Evolutionary conservation across 768 basidiomycete species (phyloP).

Genomic region (Tylopilus intermedius): DNA sequence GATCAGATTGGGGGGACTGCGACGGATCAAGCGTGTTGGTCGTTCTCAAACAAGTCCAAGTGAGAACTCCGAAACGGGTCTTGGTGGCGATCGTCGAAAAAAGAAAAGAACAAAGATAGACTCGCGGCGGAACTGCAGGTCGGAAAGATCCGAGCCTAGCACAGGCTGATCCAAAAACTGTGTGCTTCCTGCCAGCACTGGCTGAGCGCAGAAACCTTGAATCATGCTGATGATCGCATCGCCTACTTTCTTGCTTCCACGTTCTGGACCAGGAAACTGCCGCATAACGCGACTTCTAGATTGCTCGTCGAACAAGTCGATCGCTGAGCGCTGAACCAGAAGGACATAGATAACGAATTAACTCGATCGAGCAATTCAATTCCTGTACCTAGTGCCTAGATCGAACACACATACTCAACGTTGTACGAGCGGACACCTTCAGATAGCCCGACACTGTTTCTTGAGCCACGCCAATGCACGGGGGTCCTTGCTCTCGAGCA

Average conservation of each 20-base stretch:
- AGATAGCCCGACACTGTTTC: constrained; percentile 16
- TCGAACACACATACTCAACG: background rate
- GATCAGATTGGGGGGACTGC: no score
- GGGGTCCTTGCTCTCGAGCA: constrained; percentile 42
- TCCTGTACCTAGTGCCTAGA: background rate
- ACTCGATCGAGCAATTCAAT: background rate
- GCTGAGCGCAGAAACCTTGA: no score
- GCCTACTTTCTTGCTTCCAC: background rate
- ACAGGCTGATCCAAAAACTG: no score
- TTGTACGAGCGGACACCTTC: background rate
- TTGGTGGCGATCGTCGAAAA: no score
- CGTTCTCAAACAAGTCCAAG: no score
- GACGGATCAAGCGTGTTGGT: no score
- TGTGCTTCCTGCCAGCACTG: no score
- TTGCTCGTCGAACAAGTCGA: background rate
- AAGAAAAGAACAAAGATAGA: no score
- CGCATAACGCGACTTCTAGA: background rate
- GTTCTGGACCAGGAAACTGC: background rate
- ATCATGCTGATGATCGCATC: background rate
- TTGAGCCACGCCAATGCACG: constrained; percentile 25
- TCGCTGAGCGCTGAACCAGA: background rate
- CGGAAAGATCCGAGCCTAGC: no score
- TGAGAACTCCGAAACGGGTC: no score
- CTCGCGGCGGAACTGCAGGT: no score
- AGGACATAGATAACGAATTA: background rate